phyloP scores from a whole-genome alignment of 192 early-diverging fungal genomes.

The Coemansia sp. region DNA sequence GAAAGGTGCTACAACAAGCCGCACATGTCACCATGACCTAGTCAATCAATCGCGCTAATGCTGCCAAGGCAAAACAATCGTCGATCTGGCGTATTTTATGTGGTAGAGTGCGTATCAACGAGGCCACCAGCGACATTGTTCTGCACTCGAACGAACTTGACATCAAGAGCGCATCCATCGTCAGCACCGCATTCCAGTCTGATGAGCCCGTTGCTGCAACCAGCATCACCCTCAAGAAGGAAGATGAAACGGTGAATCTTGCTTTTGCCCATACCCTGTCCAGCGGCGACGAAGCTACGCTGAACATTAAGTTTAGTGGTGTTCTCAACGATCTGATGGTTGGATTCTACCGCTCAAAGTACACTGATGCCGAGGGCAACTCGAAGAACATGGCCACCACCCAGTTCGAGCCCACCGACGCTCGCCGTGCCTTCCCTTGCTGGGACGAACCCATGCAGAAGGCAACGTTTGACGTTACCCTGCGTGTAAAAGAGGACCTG shows the following conservation, averaged over 20 bases:
- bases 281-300: conserved; percentile 50
- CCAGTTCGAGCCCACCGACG: conserved; percentile 93
- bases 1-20: neutral
- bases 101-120: conserved; percentile 56
- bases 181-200: conserved; percentile 54
- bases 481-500: conserved; percentile 71
- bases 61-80: too few relatives aligned
- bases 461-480: conserved; percentile 89
- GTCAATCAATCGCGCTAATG: too few relatives aligned
- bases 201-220: conserved; percentile 22
- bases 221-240: conserved; percentile 23
- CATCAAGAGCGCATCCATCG: conserved; percentile 38
- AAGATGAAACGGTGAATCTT: conserved; percentile 53
- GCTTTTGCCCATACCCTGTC: conserved; percentile 60
- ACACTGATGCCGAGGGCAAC: conserved; percentile 60
- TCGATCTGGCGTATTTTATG: neutral
- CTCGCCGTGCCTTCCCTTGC: conserved; percentile 91
- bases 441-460: conserved; percentile 97
- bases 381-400: conserved; percentile 81
- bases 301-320: conserved; percentile 63
- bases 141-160: conserved; percentile 69
- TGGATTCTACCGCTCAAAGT: conserved; percentile 90
- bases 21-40: neutral
- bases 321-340: conserved; percentile 83
- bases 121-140: conserved; percentile 62